phyloP scores from a whole-genome alignment of 23 red algal species.

The Agarophyton chilense region DNA sequence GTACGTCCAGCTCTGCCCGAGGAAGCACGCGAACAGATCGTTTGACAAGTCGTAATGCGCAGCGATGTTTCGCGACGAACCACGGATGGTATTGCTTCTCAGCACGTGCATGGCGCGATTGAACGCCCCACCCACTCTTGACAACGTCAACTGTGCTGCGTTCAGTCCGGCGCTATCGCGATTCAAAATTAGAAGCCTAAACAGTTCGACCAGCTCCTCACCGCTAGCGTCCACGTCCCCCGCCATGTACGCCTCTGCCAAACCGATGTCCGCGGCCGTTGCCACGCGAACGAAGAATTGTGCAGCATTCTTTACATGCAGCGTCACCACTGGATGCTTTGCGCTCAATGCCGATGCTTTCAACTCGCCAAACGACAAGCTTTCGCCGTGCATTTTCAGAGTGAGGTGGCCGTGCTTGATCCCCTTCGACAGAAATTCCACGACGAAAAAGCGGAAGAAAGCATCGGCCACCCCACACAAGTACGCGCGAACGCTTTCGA shows the following conservation, averaged over 20 bases:
- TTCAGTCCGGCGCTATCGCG: conserved; percentile 48
- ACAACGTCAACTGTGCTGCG: conserved; percentile 24
- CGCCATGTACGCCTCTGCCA: conserved; percentile 92
- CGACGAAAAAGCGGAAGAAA: conserved; percentile 36
- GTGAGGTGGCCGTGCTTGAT: conserved; percentile 24
- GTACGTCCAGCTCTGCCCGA: conserved; percentile 91
- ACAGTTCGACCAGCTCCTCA: conserved; percentile 57
- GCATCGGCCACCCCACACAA: not conserved
- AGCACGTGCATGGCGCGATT: conserved; percentile 58
- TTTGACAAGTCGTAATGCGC: conserved; percentile 96
- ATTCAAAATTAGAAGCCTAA: conserved; percentile 86
- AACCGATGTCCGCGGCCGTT: conserved; percentile 84
- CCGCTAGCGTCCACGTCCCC: conserved; percentile 56
- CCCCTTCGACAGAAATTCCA: conserved; percentile 42
- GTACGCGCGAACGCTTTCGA: not conserved
- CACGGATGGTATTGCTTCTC: conserved; percentile 59
- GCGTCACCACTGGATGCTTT: conserved; percentile 5
- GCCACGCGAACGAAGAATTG: conserved; percentile 80
- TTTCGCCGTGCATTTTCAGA: not conserved
- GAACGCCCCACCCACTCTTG: conserved; percentile 36
- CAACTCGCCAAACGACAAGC: conserved; percentile 31
- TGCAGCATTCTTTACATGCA: conserved; percentile 16
- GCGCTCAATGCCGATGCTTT: not conserved
- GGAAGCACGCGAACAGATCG: conserved; percentile 92
- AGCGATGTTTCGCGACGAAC: conserved; percentile 75